Evolutionary conservation across 148 eudicot species (phyloP).

Genomic region (Rhododendron henanense): DNA sequence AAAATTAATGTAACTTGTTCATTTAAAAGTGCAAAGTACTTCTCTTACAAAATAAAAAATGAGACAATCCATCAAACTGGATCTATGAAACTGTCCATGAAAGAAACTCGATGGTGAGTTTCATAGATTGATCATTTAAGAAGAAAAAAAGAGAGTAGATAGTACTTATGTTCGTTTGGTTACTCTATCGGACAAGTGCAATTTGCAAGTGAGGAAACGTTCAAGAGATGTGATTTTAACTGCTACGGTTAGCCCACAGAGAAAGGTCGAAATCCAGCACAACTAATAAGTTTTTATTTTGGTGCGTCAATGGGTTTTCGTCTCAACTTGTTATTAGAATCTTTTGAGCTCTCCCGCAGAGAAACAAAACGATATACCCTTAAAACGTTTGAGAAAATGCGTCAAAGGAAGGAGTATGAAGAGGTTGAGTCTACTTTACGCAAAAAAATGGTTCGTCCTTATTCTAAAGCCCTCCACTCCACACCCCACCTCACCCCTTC

Average conservation of each 20-base stretch:
- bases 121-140: no score
- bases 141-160: no score
- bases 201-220: not conserved
- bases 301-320: not conserved
- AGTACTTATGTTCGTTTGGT: not conserved
- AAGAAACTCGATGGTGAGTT: no score
- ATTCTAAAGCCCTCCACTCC: constrained; percentile 10
- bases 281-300: not conserved
- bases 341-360: not conserved
- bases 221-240: constrained; percentile 6
- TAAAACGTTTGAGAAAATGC: constrained; percentile 18
- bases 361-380: constrained; percentile 8
- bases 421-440: constrained; percentile 90
- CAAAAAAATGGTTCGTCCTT: constrained; percentile 32
- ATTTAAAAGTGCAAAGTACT: not conserved
- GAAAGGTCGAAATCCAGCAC: not conserved
- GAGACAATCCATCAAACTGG: no score
- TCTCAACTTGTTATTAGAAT: constrained; percentile 6
- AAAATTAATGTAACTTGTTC: no score
- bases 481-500: constrained; percentile 15
- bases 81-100: no score
- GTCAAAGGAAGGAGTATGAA: constrained; percentile 36
- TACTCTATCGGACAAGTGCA: not conserved
- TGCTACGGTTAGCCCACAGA: constrained; percentile 6
- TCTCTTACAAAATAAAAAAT: no score